Conservation (phyloP, 129 eudicot species). For the Tanacetum coccineum region DNA sequence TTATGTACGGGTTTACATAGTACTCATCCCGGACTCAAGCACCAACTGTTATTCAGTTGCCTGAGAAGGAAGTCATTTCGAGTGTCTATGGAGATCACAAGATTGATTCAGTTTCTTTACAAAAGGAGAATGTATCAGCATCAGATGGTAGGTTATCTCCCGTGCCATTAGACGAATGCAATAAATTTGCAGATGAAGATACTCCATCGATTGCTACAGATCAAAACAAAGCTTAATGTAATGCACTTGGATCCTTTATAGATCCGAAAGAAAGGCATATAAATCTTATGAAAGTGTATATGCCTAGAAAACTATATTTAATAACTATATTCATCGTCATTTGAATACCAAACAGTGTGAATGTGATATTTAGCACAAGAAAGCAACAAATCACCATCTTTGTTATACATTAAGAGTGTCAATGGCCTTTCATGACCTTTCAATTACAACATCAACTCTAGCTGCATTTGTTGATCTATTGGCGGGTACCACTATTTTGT, state of each 20-base stretch:
- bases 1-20: slow-evolving; percentile 8
- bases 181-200: slow-evolving; percentile 40
- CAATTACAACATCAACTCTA: slow-evolving; percentile 18
- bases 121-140: no score
- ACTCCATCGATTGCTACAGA: slow-evolving; percentile 35
- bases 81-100: slow-evolving; percentile 28
- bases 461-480: no score
- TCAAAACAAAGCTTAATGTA: slow-evolving; percentile 35
- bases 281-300: no score
- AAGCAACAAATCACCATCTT: slow-evolving; percentile 94
- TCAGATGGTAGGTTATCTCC: slow-evolving; percentile 49
- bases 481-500: no score
- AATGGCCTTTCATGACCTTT: slow-evolving; percentile 98
- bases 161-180: slow-evolving; percentile 35
- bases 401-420: slow-evolving; percentile 76
- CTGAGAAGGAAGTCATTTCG: slow-evolving; percentile 31
- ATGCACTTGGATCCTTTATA: slow-evolving; percentile 33
- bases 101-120: slow-evolving; percentile 36
- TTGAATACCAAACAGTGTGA: slow-evolving; percentile 86
- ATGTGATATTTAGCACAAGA: slow-evolving; percentile 87
- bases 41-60: no score
- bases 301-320: no score
- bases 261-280: slow-evolving; percentile 36
- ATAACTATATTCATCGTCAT: no score
- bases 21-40: slow-evolving; percentile 17